phyloP scores from a whole-genome alignment of 768 basidiomycete species.

The Russula earlei region DNA sequence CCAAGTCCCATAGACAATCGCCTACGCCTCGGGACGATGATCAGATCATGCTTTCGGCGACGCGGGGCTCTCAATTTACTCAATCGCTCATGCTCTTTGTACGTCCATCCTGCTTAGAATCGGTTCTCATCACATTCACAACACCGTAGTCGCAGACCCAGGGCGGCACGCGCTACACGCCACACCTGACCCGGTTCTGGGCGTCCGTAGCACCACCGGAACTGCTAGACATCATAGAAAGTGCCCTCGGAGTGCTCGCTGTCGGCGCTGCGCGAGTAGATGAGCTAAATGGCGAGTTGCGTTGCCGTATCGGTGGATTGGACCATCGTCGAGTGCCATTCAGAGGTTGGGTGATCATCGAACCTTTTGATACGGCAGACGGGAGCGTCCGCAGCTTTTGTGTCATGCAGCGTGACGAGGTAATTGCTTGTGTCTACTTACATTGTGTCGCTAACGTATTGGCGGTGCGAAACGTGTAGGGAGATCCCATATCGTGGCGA shows the following conservation, averaged over 20 bases:
- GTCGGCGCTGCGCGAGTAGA: constrained; percentile 24
- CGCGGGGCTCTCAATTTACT: constrained; percentile 63
- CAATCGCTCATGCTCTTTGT: constrained; percentile 78
- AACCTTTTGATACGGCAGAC: constrained; percentile 44
- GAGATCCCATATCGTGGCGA: constrained; percentile 72
- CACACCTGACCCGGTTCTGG: constrained; percentile 78
- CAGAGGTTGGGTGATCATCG: constrained; percentile 70
- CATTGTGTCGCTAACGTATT: not conserved
- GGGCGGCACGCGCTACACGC: constrained; percentile 58
- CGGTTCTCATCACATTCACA: not conserved
- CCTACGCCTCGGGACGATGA: constrained; percentile 48
- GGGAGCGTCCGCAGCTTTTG: constrained; percentile 48
- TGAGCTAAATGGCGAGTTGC: constrained; percentile 25
- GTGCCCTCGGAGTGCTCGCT: constrained; percentile 38
- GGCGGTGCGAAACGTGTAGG: constrained; percentile 32
- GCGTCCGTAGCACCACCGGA: constrained; percentile 44
- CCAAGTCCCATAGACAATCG: constrained; percentile 21
- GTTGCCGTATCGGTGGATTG: constrained; percentile 48
- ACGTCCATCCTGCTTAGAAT: constrained; percentile 25
- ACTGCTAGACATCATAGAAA: constrained; percentile 45
- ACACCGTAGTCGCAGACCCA: constrained; percentile 71
- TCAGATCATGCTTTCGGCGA: constrained; percentile 47
- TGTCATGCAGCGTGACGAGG: constrained; percentile 60
- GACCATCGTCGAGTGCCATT: constrained; percentile 55
- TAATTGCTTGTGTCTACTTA: constrained; percentile 27